Percentiles rank a stretch among this genome's conserved stretches.
Conservation (phyloP, 768 basidiomycete genomes). For the Pilatotrama ljubarskyi region DNA sequence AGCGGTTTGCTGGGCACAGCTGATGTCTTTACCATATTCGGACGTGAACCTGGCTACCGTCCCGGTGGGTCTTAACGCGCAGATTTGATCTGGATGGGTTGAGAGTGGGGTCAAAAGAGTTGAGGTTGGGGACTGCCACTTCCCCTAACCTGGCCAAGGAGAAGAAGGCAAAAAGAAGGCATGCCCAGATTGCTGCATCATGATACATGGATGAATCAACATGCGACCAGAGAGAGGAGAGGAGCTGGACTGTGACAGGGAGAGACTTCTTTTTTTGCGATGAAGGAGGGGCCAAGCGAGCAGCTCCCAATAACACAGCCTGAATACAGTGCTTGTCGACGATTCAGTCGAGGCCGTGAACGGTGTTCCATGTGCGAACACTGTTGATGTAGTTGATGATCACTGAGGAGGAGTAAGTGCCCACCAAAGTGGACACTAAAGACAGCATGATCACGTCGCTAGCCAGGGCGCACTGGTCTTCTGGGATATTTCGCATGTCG, state of each 20-base stretch:
- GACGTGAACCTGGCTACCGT: conserved; percentile 29
- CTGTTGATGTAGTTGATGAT: conserved; percentile 42
- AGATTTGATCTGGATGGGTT: background rate
- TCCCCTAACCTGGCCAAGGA: background rate
- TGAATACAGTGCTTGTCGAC: conserved; percentile 31
- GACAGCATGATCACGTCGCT: conserved; percentile 24
- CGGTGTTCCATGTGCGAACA: conserved; percentile 47
- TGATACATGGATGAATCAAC: background rate
- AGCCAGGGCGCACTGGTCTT: conserved; percentile 34
- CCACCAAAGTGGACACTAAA: conserved; percentile 26
- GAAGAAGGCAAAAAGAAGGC: conserved; percentile 38
- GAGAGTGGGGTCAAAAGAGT: background rate
- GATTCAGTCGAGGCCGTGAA: conserved; percentile 39
- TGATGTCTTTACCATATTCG: conserved; percentile 33
- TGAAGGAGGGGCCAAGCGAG: conserved; percentile 30
- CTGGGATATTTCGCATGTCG: conserved; percentile 33
- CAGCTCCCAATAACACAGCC: conserved; percentile 33
- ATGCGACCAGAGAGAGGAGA: conserved; percentile 7
- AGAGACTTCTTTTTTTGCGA: conserved; percentile 31
- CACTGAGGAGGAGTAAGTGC: conserved; percentile 34
- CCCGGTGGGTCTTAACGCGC: conserved; percentile 18
- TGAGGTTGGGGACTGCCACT: conserved; percentile 15
- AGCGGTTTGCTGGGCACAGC: conserved; percentile 6
- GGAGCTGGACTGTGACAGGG: conserved; percentile 24
- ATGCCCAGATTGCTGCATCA: conserved; percentile 23